phyloP scores from a whole-genome alignment of 1,284 basidiomycete species.

The Salmacisia buchloeana region DNA sequence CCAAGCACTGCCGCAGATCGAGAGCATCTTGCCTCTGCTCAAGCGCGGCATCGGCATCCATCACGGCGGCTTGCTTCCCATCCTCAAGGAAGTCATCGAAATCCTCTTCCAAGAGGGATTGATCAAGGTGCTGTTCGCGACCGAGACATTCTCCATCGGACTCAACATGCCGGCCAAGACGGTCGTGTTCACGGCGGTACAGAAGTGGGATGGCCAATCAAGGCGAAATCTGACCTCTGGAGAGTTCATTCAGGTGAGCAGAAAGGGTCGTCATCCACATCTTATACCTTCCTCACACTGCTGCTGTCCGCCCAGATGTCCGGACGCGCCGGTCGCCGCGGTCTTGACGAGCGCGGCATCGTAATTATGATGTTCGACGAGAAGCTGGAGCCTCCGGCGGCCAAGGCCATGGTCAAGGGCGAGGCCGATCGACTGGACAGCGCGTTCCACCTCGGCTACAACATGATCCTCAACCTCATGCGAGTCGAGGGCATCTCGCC shows the following conservation, averaged over 20 bases:
- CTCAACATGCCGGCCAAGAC: constrained; percentile 99
- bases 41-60: constrained; percentile 97
- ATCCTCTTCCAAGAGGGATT: constrained; percentile 99
- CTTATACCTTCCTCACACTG: constrained; percentile 49
- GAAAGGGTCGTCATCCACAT: not conserved
- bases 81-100: constrained; percentile 98
- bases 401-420: constrained; percentile 97
- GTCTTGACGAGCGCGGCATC: constrained; percentile 95
- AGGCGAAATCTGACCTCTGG: constrained; percentile 69
- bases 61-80: constrained; percentile 93
- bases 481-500: constrained; percentile 97
- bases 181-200: constrained; percentile 90
- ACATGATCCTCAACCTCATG: constrained; percentile 98
- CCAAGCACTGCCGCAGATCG: constrained; percentile 84
- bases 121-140: constrained; percentile 97
- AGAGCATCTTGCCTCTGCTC: constrained; percentile 84
- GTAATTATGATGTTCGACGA: constrained; percentile 99
- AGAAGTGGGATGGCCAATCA: constrained; percentile 93
- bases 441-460: constrained; percentile 97
- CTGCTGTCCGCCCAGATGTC: too few relatives aligned
- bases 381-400: constrained; percentile 84
- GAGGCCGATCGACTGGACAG: constrained; percentile 95
- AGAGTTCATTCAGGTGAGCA: constrained; percentile 54
- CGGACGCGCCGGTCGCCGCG: constrained; percentile 92
- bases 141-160: constrained; percentile 98